Percentiles rank a stretch among this genome's conserved stretches.
Evolutionary conservation across 2,329 filamentous ascomycete species (phyloP).

Genomic region (Neonectria hederae): DNA sequence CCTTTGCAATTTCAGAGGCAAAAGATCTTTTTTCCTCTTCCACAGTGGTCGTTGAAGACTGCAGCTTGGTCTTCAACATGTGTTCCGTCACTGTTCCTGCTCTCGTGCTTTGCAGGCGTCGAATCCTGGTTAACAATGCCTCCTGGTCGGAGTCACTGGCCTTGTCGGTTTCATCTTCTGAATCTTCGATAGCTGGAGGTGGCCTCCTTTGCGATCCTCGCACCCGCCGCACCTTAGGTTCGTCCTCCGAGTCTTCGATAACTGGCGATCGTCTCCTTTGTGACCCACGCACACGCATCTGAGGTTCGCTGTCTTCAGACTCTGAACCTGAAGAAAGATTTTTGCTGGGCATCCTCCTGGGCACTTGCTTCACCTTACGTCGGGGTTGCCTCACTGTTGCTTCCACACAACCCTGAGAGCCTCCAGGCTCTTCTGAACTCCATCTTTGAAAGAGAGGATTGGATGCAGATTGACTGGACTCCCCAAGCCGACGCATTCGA

Average conservation of each 20-base stretch:
- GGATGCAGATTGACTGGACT: constrained; percentile 26
- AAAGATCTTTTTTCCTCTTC: constrained; percentile 21
- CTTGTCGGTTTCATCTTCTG: constrained; percentile 29
- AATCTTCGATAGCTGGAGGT: constrained; percentile 30
- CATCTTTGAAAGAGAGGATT: constrained; percentile 49
- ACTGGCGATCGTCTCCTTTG: constrained; percentile 22
- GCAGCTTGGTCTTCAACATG: neutral
- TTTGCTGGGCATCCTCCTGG: constrained; percentile 8
- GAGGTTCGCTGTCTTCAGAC: constrained; percentile 26
- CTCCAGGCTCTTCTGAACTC: constrained; percentile 37
- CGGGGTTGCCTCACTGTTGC: constrained; percentile 6
- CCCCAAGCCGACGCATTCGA: constrained; percentile 46
- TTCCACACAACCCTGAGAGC: neutral
- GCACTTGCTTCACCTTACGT: constrained; percentile 11
- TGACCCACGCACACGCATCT: constrained; percentile 11
- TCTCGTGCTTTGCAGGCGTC: constrained; percentile 28
- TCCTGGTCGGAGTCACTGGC: constrained; percentile 26
- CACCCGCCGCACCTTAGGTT: constrained; percentile 16
- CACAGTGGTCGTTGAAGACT: neutral
- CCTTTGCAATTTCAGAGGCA: constrained; percentile 22
- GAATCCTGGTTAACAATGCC: constrained; percentile 34
- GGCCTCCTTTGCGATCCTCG: constrained; percentile 22
- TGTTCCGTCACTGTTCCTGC: neutral
- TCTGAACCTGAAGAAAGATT: neutral
- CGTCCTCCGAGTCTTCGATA: constrained; percentile 35